phyloP scores from a whole-genome alignment of 2,329 filamentous ascomycete species.

The Cytospora leucostoma region DNA sequence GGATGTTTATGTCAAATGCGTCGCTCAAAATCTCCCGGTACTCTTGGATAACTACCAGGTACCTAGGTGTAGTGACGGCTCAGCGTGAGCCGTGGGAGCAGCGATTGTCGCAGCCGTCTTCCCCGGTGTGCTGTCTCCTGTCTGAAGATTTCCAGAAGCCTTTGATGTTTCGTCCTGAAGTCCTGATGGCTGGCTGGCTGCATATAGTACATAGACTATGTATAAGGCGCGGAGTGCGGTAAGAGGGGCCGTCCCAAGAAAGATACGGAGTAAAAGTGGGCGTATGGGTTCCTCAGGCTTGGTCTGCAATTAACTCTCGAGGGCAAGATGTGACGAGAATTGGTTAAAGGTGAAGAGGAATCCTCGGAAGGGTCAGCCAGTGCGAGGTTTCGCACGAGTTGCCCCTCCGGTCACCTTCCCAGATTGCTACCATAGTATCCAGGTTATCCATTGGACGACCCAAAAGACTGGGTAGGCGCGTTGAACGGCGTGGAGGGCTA shows the following conservation, averaged over 20 bases:
- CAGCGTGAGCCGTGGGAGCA: background rate
- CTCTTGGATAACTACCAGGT: background rate
- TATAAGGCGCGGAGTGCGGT: constrained; percentile 22
- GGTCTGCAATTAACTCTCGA: constrained; percentile 4
- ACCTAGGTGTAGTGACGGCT: background rate
- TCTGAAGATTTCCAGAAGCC: background rate
- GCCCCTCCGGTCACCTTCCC: background rate
- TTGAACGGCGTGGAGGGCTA: background rate
- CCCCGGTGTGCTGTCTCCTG: background rate
- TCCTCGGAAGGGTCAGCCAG: background rate
- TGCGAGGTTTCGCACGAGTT: constrained; percentile 5
- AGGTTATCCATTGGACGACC: background rate
- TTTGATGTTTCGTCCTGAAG: background rate
- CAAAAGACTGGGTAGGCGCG: background rate
- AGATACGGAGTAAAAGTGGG: constrained; percentile 13
- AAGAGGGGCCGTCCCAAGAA: constrained; percentile 24
- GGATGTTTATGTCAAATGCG: background rate
- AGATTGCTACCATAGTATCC: background rate
- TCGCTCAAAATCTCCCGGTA: background rate
- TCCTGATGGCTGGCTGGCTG: background rate
- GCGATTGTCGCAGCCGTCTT: background rate
- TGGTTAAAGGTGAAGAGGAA: background rate
- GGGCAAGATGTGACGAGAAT: background rate
- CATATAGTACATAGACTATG: background rate
- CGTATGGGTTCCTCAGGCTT: background rate